Evolutionary conservation across 768 basidiomycete genomes (phyloP), one percentile per base, ranked within the genome.

Genomic region (Lactifluus echinatus): DNA sequence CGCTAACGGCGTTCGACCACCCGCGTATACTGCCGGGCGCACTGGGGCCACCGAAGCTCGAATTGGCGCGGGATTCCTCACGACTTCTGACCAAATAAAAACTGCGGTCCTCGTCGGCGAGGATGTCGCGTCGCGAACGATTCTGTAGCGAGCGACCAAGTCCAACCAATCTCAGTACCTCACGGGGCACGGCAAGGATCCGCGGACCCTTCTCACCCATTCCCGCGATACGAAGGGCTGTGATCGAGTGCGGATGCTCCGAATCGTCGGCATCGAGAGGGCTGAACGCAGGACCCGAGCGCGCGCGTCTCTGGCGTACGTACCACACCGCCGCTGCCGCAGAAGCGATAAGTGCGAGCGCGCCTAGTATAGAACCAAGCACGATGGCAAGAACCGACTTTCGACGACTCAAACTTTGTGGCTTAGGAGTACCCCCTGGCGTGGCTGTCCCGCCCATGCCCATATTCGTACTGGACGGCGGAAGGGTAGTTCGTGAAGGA

Each of bases 41-140:
- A 29, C 56, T 57, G 2, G 14, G 36, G 12, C 48, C 52, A 6
- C 52, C 53, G 48, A 21, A 15, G 33, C 46, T 46, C 34, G 57
- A 55, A 43, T 53, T 54, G 8, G 50, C 40, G 8, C 45, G 50
- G 54, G 69, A 71, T 15, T 63, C 62, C 8, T 68, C 65, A 17
- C 66, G 56, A 28, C 64, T 61, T 2, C 26, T 49, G 29, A 50
- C 57, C 68, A 63, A 67, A 2, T 58, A 42, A n/a, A 63, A 60
- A 45, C 75, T 73, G 2, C 76, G 74, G 63, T 89, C 88, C 68
- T 89, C 88, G 53, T 91, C 87, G 3, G 81, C 85, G 33, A 89
- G 77, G 79, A 90, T 89, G 66, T 90, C 86, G 29, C 78, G 75
- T 29, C 87, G 75, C 53, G 74, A 61, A 12, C 56, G 56, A 17